Base-by-base conservation (phyloP, 2,329 filamentous ascomycete genomes). In the Alternaria dauci region DNA sequence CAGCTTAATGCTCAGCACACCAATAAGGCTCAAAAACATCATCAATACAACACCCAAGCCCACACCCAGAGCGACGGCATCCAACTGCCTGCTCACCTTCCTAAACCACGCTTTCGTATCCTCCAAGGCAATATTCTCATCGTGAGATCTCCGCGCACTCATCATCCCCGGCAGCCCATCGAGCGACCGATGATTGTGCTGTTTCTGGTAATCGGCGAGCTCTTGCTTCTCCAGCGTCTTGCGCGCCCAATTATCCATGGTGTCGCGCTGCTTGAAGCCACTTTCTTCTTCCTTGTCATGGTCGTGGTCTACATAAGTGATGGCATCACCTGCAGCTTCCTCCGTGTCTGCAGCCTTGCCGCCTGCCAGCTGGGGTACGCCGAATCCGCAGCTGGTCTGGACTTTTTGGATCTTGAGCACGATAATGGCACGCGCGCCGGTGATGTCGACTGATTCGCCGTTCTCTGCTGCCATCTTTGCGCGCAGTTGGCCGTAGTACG, bases 381-480 rank as follows among this genome's bases (percentile, higher is more conserved):
- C 87, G 67, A 83, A 91, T 7, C 89, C 89, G 70, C 89, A 91
- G 52, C 85, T 87, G 9, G 87, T 90, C 81, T 90, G 88, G 4
- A 88, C 82, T 76, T 80, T 86, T 73, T 85, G 89, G 18, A 91
- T 81, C 66, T 89, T 82, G 55, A 89, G 78, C 36, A 87, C 66
- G 38, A 91, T 85, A 26, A 91, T 84, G 1, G 88, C 88, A 28
- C 89, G 63, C 12, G 63, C 67, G 8, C 71, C 72, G 2, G 65
- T 69, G 7, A 73, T 65, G 30, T 72, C 68, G 1, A 73, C 55
- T 2, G 67, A 65, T 26, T 68, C 72, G 42, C 68, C 70, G 30
- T 72, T 72, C 47, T 72, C 70, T 2, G 65, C 65, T 5, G 69
- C 78, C 77, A 90, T 84, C 36, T 75, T 78, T 4, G 69, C 65